These are phyloP conservation scores for Fusarium devonianum DNA, from an alignment of 2,329 filamentous ascomycete genomes.

Conservation along the genomic window DNA sequence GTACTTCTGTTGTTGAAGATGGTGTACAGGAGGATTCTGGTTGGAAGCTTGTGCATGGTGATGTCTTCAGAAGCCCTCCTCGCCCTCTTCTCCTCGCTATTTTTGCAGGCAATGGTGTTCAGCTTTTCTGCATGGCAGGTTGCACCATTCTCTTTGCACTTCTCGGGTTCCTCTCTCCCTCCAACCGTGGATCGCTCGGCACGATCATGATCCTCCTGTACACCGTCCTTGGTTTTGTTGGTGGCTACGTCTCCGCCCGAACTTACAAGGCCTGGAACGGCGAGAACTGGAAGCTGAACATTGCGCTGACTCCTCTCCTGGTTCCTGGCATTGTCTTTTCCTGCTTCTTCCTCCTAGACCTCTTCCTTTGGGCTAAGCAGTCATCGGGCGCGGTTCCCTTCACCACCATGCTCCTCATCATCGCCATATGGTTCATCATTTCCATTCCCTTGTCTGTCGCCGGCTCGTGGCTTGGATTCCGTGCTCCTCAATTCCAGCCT, in stretches of 20 bases:
- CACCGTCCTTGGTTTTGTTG: constrained; percentile 89
- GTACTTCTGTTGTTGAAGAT: constrained; percentile 81
- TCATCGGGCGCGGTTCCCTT: constrained; percentile 96
- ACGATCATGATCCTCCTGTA: constrained; percentile 95
- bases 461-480: constrained; percentile 94
- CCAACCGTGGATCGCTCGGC: constrained; percentile 91
- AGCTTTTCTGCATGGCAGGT: constrained; percentile 97
- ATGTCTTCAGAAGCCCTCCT: constrained; percentile 90
- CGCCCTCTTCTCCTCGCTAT: constrained; percentile 85
- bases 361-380: constrained; percentile 93
- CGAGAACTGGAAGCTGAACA: constrained; percentile 94
- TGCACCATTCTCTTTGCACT: constrained; percentile 93
- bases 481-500: constrained; percentile 71
- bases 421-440: constrained; percentile 96
- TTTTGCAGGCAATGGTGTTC: constrained; percentile 89
- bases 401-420: constrained; percentile 92
- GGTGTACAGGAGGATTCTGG: constrained; percentile 97
- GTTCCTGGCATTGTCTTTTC: constrained; percentile 87
- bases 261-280: constrained; percentile 96
- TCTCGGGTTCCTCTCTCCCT: constrained; percentile 92
- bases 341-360: constrained; percentile 90
- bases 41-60: constrained; percentile 97
- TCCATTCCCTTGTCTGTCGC: constrained; percentile 89
- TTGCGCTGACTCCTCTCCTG: constrained; percentile 83
- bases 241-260: constrained; percentile 87